Conservation (phyloP, 257 asterid species). For the Agastache rugosa region DNA sequence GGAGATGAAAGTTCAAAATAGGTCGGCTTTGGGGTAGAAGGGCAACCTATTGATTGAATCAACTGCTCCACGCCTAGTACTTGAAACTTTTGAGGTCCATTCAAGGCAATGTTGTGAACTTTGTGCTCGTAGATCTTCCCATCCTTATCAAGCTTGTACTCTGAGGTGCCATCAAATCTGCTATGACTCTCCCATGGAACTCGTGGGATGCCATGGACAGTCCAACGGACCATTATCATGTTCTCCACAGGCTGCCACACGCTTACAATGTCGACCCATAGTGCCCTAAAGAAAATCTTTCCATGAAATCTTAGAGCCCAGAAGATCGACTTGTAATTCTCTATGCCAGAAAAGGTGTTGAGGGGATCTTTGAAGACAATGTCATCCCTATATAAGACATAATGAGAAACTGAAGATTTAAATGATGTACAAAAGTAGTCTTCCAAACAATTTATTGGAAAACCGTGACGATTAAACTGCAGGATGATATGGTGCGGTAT, state of each 20-base stretch:
- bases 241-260: conserved; percentile 97
- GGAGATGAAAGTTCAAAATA: conserved; percentile 66
- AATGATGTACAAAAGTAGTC: background rate
- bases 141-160: conserved; percentile 90
- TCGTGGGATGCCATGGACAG: conserved; percentile 87
- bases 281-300: conserved; percentile 69
- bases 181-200: conserved; percentile 94
- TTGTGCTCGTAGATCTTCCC: conserved; percentile 96
- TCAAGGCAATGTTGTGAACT: conserved; percentile 90
- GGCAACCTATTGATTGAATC: conserved; percentile 67
- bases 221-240: conserved; percentile 92
- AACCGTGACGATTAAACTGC: background rate
- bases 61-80: conserved; percentile 70
- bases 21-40: conserved; percentile 95
- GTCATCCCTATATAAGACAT: conserved; percentile 67
- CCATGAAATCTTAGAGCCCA: conserved; percentile 91
- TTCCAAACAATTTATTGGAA: background rate
- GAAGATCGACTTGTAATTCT: conserved; percentile 81
- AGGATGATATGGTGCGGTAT: background rate
- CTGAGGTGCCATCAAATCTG: conserved; percentile 96
- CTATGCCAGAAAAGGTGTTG: conserved; percentile 80
- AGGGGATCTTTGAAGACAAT: conserved; percentile 84
- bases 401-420: conserved; percentile 19
- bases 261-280: conserved; percentile 90
- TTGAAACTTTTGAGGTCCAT: conserved; percentile 76